Evolutionary conservation across 371 early-diverging fungal species (phyloP).

Genomic region (Funneliformis caledonium): DNA sequence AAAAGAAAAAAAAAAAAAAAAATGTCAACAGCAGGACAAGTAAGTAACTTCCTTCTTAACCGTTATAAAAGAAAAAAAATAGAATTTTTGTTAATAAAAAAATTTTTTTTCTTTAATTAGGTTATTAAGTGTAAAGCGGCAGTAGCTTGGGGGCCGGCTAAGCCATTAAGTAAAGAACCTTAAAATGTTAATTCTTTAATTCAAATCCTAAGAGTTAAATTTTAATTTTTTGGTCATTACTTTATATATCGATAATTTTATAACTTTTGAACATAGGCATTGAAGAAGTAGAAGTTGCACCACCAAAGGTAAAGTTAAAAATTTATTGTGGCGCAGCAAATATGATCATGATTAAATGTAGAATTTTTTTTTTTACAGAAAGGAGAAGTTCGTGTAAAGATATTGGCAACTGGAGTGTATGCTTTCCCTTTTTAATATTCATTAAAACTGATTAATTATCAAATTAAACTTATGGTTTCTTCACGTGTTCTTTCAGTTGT

Average conservation of each 20-base stretch:
- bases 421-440: constrained; percentile 34
- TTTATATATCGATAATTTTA: not conserved
- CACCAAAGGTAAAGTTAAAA: constrained; percentile 69
- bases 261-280: constrained; percentile 59
- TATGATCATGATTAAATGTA: not conserved
- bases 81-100: not conserved
- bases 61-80: not conserved
- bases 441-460: not conserved
- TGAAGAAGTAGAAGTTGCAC: constrained; percentile 91
- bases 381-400: constrained; percentile 95
- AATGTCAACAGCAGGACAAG: constrained; percentile 35
- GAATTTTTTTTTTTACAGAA: constrained; percentile 46
- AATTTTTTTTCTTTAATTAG: constrained; percentile 36
- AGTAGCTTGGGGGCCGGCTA: constrained; percentile 91
- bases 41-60: not conserved
- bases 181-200: not conserved
- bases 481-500: constrained; percentile 53
- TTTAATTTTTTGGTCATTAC: constrained; percentile 15
- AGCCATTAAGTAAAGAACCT: constrained; percentile 83
- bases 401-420: constrained; percentile 87
- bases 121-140: constrained; percentile 95
- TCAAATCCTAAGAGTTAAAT: not conserved
- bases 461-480: not conserved
- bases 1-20: not conserved
- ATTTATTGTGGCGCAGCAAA: not conserved